These are phyloP conservation scores for Cotoneaster glaucophyllus DNA, from an alignment of 306 rosid genomes.

Conservation along the genomic window DNA sequence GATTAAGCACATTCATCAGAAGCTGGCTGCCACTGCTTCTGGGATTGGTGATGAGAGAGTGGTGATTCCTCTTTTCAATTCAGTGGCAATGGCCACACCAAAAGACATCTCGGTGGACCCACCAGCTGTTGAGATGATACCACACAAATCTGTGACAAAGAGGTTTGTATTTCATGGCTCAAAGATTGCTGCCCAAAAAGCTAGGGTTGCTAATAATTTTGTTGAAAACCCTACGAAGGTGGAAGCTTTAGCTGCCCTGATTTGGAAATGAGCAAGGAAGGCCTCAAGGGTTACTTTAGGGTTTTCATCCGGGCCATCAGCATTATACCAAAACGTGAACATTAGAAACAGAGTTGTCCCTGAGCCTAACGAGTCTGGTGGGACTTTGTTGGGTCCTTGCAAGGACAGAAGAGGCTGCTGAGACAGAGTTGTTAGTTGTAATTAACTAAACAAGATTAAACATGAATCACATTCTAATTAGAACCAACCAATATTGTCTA, in stretches of 20 bases:
- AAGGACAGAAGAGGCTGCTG: not conserved
- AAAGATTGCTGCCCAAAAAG: not conserved
- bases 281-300: constrained; percentile 9
- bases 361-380: constrained; percentile 16
- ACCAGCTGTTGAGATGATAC: not conserved
- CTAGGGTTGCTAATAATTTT: not conserved
- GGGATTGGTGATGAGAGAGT: not conserved
- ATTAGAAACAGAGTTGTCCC: constrained; percentile 21
- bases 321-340: constrained; percentile 21
- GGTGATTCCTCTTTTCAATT: not conserved
- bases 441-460: too few relatives aligned
- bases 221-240: constrained; percentile 22
- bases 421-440: not conserved
- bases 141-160: not conserved
- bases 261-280: constrained; percentile 20
- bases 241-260: constrained; percentile 29
- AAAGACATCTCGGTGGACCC: not conserved
- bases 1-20: constrained; percentile 14
- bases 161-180: constrained; percentile 28
- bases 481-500: too few relatives aligned
- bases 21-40: constrained; percentile 12
- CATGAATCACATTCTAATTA: too few relatives aligned
- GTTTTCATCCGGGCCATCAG: not conserved
- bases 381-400: constrained; percentile 23
- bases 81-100: not conserved